Conservation (phyloP, 208 protist species). For the Acanthamoeba triangularis region DNA sequence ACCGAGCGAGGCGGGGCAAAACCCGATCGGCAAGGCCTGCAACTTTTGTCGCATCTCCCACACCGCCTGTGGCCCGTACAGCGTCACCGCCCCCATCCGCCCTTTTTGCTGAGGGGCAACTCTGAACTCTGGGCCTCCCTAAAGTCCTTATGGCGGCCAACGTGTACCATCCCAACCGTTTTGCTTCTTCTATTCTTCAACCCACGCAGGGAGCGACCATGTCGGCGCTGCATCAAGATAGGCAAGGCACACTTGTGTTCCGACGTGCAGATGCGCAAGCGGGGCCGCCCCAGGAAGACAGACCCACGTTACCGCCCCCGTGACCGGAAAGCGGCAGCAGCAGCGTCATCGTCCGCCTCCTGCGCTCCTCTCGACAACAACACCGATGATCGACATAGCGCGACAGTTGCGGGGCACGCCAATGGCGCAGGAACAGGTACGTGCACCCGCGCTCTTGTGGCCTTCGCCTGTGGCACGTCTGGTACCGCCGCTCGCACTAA, state of each 20-base stretch:
- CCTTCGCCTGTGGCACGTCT: too few species aligned
- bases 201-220: neutral
- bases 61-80: slow-evolving; percentile 20
- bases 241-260: slow-evolving; percentile 44
- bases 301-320: slow-evolving; percentile 4
- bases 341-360: neutral
- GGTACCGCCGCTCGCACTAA: too few species aligned
- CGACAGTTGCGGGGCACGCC: too few species aligned
- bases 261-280: slow-evolving; percentile 46
- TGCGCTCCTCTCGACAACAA: too few species aligned
- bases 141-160: too few species aligned
- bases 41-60: slow-evolving; percentile 18
- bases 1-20: neutral
- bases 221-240: slow-evolving; percentile 28
- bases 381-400: too few species aligned
- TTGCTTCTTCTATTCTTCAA: too few species aligned
- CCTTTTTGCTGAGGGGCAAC: neutral
- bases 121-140: too few species aligned
- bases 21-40: slow-evolving; percentile 58
- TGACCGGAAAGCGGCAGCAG: neutral
- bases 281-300: neutral
- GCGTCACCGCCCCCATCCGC: too few species aligned
- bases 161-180: too few species aligned
- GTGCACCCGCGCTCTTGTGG: too few species aligned
- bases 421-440: too few species aligned